Evolutionary conservation across 2,329 filamentous ascomycete species (phyloP).

Genomic region (Coniella vitis): DNA sequence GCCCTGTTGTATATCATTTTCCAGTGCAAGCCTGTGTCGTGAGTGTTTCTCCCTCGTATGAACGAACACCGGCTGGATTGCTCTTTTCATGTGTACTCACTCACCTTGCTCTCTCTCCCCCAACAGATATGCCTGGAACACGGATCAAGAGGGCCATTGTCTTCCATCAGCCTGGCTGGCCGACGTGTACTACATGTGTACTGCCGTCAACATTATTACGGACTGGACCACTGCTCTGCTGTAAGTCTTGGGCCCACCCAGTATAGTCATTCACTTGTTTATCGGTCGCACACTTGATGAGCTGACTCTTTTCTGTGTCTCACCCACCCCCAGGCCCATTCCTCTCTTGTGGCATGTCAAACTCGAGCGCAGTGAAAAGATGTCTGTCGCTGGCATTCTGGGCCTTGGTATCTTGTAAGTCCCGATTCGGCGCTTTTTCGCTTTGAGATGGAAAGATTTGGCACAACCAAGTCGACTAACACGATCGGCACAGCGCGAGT

Average conservation of each 20-base stretch:
- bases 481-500: slow-evolving; percentile 5
- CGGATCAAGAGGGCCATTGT: slow-evolving; percentile 6
- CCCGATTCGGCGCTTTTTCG: neutral
- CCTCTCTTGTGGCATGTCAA: slow-evolving; percentile 13
- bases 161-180: slow-evolving; percentile 10
- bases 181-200: slow-evolving; percentile 10
- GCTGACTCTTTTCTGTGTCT: neutral
- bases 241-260: slow-evolving; percentile 3
- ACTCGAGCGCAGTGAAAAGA: slow-evolving; percentile 13
- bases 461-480: neutral
- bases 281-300: neutral
- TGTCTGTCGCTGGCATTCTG: slow-evolving; percentile 13
- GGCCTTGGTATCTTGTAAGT: slow-evolving; percentile 15
- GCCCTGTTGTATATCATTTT: slow-evolving; percentile 14
- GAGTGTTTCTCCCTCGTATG: neutral
- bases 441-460: too few relatives aligned
- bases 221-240: slow-evolving; percentile 11
- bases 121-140: slow-evolving; percentile 12
- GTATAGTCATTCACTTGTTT: too few relatives aligned
- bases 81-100: neutral
- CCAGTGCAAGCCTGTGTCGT: slow-evolving; percentile 11
- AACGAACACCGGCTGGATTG: too few relatives aligned
- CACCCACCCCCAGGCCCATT: slow-evolving; percentile 12
- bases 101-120: neutral
- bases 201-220: slow-evolving; percentile 12